Evolutionary conservation across 2,329 filamentous ascomycete species (phyloP).

Genomic region (Xylariaceae sp.): DNA sequence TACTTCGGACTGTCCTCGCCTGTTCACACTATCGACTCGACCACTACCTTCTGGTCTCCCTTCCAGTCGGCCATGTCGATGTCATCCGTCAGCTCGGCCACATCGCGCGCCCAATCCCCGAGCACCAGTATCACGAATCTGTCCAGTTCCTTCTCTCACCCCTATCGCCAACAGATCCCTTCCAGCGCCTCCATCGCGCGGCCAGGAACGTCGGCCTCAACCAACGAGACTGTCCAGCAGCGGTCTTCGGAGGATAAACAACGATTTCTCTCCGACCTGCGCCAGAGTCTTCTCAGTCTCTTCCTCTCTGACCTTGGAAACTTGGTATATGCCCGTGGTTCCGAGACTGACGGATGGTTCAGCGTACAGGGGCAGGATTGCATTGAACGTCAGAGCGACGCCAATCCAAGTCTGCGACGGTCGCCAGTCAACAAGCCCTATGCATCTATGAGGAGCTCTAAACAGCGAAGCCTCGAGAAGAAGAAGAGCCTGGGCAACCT

Average conservation of each 20-base stretch:
- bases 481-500: slow-evolving; percentile 63
- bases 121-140: slow-evolving; percentile 54
- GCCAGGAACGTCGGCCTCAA: slow-evolving; percentile 59
- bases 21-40: slow-evolving; percentile 64
- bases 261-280: slow-evolving; percentile 69
- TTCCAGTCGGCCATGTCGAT: slow-evolving; percentile 63
- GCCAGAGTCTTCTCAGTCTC: slow-evolving; percentile 73
- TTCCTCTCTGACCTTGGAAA: slow-evolving; percentile 84
- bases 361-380: slow-evolving; percentile 58
- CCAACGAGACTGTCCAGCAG: slow-evolving; percentile 59
- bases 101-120: slow-evolving; percentile 53
- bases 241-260: slow-evolving; percentile 61
- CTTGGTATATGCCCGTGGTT: slow-evolving; percentile 77
- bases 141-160: slow-evolving; percentile 40
- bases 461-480: slow-evolving; percentile 51
- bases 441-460: slow-evolving; percentile 35
- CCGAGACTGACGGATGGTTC: slow-evolving; percentile 90
- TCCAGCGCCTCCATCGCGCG: slow-evolving; percentile 45
- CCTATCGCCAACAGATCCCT: slow-evolving; percentile 33
- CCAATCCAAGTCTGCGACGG: slow-evolving; percentile 40
- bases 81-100: slow-evolving; percentile 54
- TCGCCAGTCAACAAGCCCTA: slow-evolving; percentile 34
- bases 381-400: slow-evolving; percentile 52
- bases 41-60: slow-evolving; percentile 82
- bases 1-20: slow-evolving; percentile 64